These are phyloP conservation scores for Jackrogersella multiformis DNA, from an alignment of 495 filamentous ascomycete species.

Conservation along the genomic window DNA sequence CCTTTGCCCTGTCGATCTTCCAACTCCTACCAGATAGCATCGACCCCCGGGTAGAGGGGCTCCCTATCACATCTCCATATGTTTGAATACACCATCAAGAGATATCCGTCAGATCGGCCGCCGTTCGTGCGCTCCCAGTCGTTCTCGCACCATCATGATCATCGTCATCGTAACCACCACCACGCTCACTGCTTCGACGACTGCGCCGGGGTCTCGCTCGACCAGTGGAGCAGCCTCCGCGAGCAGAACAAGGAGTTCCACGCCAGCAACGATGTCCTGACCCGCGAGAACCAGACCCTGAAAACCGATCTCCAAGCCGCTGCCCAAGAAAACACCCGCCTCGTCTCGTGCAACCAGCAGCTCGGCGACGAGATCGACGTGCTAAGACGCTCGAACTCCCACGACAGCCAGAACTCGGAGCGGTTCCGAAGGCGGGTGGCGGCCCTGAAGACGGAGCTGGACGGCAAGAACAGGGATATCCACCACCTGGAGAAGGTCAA, in stretches of 20 bases:
- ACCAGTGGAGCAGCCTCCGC: constrained; percentile 38
- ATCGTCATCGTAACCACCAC: constrained; percentile 21
- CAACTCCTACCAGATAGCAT: neutral
- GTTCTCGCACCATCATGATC: constrained; percentile 32
- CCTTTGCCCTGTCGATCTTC: constrained; percentile 12
- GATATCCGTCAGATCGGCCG: constrained; percentile 18
- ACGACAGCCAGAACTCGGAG: constrained; percentile 26
- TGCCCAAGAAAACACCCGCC: constrained; percentile 15
- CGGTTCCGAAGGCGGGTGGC: constrained; percentile 20
- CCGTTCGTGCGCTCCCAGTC: constrained; percentile 33
- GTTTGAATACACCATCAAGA: constrained; percentile 38
- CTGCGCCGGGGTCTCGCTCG: constrained; percentile 40
- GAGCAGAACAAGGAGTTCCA: constrained; percentile 32
- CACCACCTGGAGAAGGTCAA: constrained; percentile 25
- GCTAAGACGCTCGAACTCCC: constrained; percentile 19
- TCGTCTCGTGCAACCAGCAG: constrained; percentile 25
- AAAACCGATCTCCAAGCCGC: constrained; percentile 34
- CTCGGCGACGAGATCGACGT: constrained; percentile 26
- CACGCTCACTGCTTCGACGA: constrained; percentile 36
- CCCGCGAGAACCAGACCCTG: constrained; percentile 38
- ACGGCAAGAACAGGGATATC: constrained; percentile 25
- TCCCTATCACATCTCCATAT: constrained; percentile 27
- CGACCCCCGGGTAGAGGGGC: constrained; percentile 19
- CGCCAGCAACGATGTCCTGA: constrained; percentile 24
- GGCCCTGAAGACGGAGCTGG: constrained; percentile 33